phyloP scores from a whole-genome alignment of 2,329 filamentous ascomycete species.

The Helotiales sp. region DNA sequence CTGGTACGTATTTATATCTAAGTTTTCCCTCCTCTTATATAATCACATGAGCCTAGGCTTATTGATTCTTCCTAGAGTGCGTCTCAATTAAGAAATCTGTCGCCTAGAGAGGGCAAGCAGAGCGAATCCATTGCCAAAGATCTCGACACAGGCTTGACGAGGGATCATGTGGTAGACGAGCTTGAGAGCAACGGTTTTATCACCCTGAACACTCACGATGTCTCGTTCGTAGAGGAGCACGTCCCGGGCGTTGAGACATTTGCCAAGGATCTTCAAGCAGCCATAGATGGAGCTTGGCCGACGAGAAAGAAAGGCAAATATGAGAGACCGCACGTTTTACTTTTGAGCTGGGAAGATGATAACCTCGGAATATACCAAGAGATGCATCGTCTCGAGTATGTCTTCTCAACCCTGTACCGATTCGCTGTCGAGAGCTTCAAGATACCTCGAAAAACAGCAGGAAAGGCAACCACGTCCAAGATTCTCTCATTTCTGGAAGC shows the following conservation, averaged over 20 bases:
- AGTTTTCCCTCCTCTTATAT: not conserved
- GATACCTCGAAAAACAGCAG: slow-evolving; percentile 5
- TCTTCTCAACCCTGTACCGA: slow-evolving; percentile 7
- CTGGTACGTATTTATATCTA: not conserved
- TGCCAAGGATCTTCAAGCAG: slow-evolving; percentile 7
- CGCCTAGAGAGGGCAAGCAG: not conserved
- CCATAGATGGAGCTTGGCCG: slow-evolving; percentile 12
- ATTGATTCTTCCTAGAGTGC: not conserved
- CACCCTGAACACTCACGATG: slow-evolving; percentile 5
- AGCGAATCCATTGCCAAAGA: not conserved
- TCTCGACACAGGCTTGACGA: not conserved
- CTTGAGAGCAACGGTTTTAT: not conserved
- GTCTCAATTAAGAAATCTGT: not conserved
- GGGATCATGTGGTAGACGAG: not conserved
- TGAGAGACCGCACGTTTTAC: slow-evolving; percentile 1
- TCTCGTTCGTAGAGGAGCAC: not conserved
- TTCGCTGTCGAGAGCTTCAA: slow-evolving; percentile 7
- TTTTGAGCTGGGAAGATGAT: slow-evolving; percentile 14
- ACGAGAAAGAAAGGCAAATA: slow-evolving; percentile 1
- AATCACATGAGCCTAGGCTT: not conserved
- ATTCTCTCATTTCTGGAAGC: slow-evolving; percentile 5
- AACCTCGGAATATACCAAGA: slow-evolving; percentile 8
- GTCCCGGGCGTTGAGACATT: slow-evolving; percentile 8
- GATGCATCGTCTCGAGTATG: slow-evolving; percentile 3
- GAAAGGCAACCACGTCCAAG: not conserved